phyloP scores from a whole-genome alignment of 768 basidiomycete genomes.

The Podaxis sp. region DNA sequence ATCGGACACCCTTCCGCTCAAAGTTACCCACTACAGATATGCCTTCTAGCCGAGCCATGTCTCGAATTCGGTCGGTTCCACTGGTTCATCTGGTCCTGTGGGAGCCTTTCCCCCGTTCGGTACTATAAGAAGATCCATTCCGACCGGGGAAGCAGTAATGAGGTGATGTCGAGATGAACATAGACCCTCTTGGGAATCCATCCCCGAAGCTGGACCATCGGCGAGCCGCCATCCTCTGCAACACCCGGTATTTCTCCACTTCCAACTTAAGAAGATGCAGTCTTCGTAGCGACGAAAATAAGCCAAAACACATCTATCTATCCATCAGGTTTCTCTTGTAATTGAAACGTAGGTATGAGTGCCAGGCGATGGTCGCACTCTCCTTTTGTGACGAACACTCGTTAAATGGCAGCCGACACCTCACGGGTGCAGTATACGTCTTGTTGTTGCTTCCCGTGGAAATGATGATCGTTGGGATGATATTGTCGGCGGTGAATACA shows the following conservation, averaged over 20 bases:
- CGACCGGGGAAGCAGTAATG: background rate
- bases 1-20: background rate
- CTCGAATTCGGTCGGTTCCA: background rate
- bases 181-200: background rate
- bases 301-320: background rate
- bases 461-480: slow-evolving; percentile 7
- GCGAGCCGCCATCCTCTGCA: background rate
- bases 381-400: background rate
- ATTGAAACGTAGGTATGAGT: background rate
- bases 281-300: background rate
- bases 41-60: background rate
- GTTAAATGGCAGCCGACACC: background rate
- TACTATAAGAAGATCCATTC: background rate
- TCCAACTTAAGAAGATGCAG: background rate
- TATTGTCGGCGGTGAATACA: background rate
- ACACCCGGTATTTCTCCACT: background rate
- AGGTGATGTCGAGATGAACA: slow-evolving; percentile 7
- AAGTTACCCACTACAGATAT: background rate
- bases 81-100: background rate
- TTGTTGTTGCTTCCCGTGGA: background rate
- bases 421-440: background rate
- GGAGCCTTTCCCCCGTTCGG: background rate
- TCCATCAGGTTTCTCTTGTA: background rate
- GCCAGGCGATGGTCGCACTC: background rate
- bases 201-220: background rate